phyloP scores from a whole-genome alignment of 2,329 filamentous ascomycete species.

The Pseudogymnoascus sp. region DNA sequence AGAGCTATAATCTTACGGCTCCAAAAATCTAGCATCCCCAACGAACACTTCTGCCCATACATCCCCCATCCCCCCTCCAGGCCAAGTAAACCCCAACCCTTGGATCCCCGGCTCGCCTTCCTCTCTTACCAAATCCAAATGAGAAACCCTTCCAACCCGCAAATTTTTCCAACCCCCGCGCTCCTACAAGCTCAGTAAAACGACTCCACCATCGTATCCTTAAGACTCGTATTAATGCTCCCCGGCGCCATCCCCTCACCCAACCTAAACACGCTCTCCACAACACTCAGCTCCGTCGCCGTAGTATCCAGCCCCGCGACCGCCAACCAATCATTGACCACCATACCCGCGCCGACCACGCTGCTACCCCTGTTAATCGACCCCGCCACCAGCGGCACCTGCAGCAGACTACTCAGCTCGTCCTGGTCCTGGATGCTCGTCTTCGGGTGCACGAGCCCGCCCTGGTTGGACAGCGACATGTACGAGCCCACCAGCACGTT shows the following conservation, averaged over 20 bases:
- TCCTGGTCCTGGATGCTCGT: slow-evolving; percentile 97
- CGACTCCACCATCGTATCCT: slow-evolving; percentile 97
- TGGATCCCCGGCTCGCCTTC: neutral
- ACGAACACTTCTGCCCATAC: neutral
- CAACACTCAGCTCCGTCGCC: slow-evolving; percentile 91
- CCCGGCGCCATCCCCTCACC: slow-evolving; percentile 76
- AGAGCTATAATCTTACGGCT: neutral
- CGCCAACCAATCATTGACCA: slow-evolving; percentile 95
- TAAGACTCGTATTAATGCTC: slow-evolving; percentile 74
- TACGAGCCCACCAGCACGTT: slow-evolving; percentile 95
- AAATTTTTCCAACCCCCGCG: too few species aligned
- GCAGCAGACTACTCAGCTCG: slow-evolving; percentile 83
- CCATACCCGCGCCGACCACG: slow-evolving; percentile 94
- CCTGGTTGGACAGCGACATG: slow-evolving; percentile 93
- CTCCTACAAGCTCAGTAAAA: too few species aligned
- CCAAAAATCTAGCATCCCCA: neutral
- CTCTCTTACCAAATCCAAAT: too few species aligned
- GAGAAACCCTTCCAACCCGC: too few species aligned
- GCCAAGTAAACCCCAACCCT: neutral
- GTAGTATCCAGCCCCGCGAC: slow-evolving; percentile 91
- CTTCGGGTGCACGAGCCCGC: slow-evolving; percentile 94
- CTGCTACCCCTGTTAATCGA: slow-evolving; percentile 87
- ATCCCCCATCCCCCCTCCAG: neutral
- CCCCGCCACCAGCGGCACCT: slow-evolving; percentile 91
- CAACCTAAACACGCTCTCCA: slow-evolving; percentile 92